Conservation (phyloP, 2,329 filamentous ascomycete genomes). For the Colletotrichum camelliae region DNA sequence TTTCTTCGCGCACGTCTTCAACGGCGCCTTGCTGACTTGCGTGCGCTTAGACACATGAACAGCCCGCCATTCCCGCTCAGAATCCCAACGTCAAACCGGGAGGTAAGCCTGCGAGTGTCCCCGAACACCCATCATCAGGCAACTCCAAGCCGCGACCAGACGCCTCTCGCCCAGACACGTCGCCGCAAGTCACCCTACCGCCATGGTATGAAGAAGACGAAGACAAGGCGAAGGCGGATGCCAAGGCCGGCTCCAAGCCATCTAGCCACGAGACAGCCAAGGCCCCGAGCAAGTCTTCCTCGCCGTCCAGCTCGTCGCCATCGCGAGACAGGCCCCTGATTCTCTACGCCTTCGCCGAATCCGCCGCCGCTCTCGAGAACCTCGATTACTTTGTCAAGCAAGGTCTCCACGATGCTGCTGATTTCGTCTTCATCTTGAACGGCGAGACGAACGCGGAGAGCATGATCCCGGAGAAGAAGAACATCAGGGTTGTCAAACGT, state of each 20-base stretch:
- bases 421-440: conserved; percentile 46
- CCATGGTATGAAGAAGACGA: conserved; percentile 1
- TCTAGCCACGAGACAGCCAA: background rate
- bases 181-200: background rate
- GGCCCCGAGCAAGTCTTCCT: background rate
- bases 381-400: conserved; percentile 40
- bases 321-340: conserved; percentile 30
- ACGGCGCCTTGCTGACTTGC: background rate
- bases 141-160: background rate
- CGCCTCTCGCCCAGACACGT: background rate
- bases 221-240: background rate
- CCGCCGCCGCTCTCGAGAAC: conserved; percentile 34
- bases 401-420: conserved; percentile 39
- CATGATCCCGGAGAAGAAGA: conserved; percentile 32
- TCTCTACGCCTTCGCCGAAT: conserved; percentile 41
- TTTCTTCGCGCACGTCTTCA: background rate
- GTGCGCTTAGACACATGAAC: background rate
- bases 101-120: background rate
- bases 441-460: conserved; percentile 31
- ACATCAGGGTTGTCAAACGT: conserved; percentile 35
- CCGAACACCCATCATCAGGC: background rate
- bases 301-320: background rate
- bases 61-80: background rate
- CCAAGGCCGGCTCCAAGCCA: background rate
- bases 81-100: background rate